Evolutionary conservation across 176 grass and related monocot species (phyloP).

Genomic region (Hordeum vulgare): MorexV3_pseudomolecules_assembly NC_058522.1:509525141-509525640

Average conservation of each 20-base stretch:
- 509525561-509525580: slow-evolving; percentile 66
- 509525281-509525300: not conserved
- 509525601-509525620: slow-evolving; percentile 59
- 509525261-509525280: not conserved
- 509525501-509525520: slow-evolving; percentile 58
- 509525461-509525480: slow-evolving; percentile 46
- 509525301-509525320: not conserved
- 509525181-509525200: not conserved
- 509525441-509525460: slow-evolving; percentile 80
- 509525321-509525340: not conserved
- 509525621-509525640: slow-evolving; percentile 92
- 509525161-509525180: not conserved
- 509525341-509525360: slow-evolving; percentile 2
- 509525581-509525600: slow-evolving; percentile 70
- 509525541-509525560: slow-evolving; percentile 64
- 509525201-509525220: not conserved
- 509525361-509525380: slow-evolving; percentile 44
- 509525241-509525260: not conserved
- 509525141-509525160: not conserved
- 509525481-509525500: slow-evolving; percentile 57
- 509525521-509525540: slow-evolving; percentile 67
- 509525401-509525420: slow-evolving; percentile 89
- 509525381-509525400: slow-evolving; percentile 73
- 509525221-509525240: not conserved
- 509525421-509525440: slow-evolving; percentile 76